phyloP scores from a whole-genome alignment of 768 basidiomycete species.

The Candolleomyces efflorescens region DNA sequence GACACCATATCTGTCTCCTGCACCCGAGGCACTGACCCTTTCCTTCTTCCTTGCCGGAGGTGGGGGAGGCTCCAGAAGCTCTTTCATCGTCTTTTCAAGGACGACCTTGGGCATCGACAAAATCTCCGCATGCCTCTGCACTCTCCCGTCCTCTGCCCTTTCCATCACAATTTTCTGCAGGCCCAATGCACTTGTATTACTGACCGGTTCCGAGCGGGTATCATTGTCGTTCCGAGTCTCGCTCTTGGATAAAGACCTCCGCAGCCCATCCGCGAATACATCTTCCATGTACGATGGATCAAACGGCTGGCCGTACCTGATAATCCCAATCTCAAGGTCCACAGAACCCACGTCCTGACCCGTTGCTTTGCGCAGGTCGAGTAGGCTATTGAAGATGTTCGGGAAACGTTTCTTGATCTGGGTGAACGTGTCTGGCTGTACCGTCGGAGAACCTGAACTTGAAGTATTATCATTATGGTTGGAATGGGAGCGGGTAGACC shows the following conservation, averaged over 20 bases:
- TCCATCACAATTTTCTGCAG: slow-evolving; percentile 3
- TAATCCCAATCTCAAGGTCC: slow-evolving; percentile 14
- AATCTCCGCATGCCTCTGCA: slow-evolving; percentile 3
- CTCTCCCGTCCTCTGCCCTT: slow-evolving; percentile 1
- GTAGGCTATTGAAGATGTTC: slow-evolving; percentile 22
- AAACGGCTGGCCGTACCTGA: slow-evolving; percentile 10
- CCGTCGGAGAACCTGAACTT: too few species aligned
- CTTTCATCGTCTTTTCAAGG: slow-evolving; percentile 12
- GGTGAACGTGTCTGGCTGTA: slow-evolving; percentile 7
- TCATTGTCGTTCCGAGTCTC: slow-evolving; percentile 5
- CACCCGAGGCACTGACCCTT: too few species aligned
- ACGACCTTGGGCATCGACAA: slow-evolving; percentile 12
- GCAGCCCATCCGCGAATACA: slow-evolving; percentile 21
- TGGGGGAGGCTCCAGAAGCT: slow-evolving; percentile 7
- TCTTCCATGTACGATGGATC: slow-evolving; percentile 19
- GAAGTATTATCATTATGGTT: too few species aligned
- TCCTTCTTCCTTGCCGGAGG: too few species aligned
- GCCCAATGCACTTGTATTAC: slow-evolving; percentile 10
- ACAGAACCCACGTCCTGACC: slow-evolving; percentile 19
- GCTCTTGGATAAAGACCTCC: neutral
- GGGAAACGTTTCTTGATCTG: slow-evolving; percentile 21
- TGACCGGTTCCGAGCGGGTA: slow-evolving; percentile 3
- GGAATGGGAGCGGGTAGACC: neutral
- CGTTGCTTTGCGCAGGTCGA: slow-evolving; percentile 21
- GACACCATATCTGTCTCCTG: too few species aligned